Conservation (phyloP, 177 flowering plant genomes). For the Vitis hybrid region DNA sequence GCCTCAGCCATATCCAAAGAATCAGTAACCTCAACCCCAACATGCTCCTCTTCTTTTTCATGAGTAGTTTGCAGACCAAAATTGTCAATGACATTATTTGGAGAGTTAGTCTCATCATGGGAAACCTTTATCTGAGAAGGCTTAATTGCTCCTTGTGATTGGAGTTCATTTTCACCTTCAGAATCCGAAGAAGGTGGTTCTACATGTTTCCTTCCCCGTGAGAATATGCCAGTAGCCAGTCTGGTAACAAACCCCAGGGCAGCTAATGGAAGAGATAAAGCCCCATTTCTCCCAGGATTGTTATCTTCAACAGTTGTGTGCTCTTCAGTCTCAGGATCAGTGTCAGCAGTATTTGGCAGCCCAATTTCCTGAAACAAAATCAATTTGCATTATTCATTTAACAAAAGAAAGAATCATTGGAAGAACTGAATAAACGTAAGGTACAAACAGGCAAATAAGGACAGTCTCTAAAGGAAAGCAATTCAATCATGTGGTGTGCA, state of each 20-base stretch:
- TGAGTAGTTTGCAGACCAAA: constrained; percentile 18
- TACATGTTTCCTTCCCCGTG: constrained; percentile 50
- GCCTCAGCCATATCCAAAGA: constrained; percentile 27
- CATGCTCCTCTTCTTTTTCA: constrained; percentile 27
- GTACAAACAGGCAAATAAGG: too few relatives aligned
- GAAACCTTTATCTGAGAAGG: constrained; percentile 29
- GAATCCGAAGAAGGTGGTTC: constrained; percentile 35
- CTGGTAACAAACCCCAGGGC: constrained; percentile 78
- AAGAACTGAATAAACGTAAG: not conserved
- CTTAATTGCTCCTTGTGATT: constrained; percentile 19
- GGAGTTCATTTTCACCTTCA: constrained; percentile 38
- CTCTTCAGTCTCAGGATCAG: constrained; percentile 38
- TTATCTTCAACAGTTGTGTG: constrained; percentile 31
- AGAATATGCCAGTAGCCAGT: constrained; percentile 75
- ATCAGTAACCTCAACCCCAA: constrained; percentile 24
- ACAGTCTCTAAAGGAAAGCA: not conserved
- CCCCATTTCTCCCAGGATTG: constrained; percentile 57
- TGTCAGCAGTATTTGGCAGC: constrained; percentile 17
- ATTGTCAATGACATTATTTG: constrained; percentile 25
- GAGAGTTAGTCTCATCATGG: constrained; percentile 38
- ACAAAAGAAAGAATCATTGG: constrained; percentile 4
- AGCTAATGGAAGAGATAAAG: constrained; percentile 74
- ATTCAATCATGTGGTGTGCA: not conserved
- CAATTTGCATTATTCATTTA: constrained; percentile 8
- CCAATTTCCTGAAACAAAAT: constrained; percentile 46